Evolutionary conservation across 1,284 basidiomycete genomes (phyloP), one percentile per base, ranked within the genome.

Genomic region (Heterobasidion parviporum): DNA sequence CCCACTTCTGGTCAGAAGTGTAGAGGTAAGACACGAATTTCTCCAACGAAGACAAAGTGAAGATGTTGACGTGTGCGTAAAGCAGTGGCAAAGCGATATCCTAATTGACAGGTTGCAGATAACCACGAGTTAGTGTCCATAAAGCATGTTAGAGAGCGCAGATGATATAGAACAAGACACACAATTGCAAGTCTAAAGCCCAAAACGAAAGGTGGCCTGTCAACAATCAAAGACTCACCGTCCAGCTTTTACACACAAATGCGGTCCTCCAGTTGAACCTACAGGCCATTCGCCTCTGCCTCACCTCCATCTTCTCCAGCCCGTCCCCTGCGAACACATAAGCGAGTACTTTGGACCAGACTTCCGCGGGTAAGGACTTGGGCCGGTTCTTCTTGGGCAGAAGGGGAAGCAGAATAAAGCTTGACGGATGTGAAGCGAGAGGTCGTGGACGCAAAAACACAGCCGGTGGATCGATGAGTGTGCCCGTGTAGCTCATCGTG

Each of bases 1-100:
- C 89, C 92, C 92, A 94, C 64, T 79, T 81, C 62, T 82, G 76
- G 61, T 94, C 92, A 16, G 85, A 84, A 18, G 65, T 62, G 56
- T 76, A 70, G 3, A 94, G 74, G 26, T 74, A 75, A 26, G 70
- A 60, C 8, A 81, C 74, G 59, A 94, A 84, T 50, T 72, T 74
- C 55, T 80, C 74, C 34, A 94, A 72, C 8, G 77, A 71, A 15
- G 67, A 57, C 9, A 81, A 63, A 6, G 73, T 72, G 8, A 67
- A 68, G 43, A 91, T 68, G 35, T 70, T 68, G 14, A 89, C 78
- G 38, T 73, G 72, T 15, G 79, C 70, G 65, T 91, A 92, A 52
- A 91, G 74, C 47, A 90, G 71, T 8, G 87, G 87, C 20, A 81
- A 71, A 2, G 78, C 83, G 49, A 87, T 73, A 54, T 83, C 79